Percentiles rank a stretch among this genome's conserved stretches.
phyloP scores from a whole-genome alignment of 2,329 filamentous ascomycete species.

The Exophiala sideris region DNA sequence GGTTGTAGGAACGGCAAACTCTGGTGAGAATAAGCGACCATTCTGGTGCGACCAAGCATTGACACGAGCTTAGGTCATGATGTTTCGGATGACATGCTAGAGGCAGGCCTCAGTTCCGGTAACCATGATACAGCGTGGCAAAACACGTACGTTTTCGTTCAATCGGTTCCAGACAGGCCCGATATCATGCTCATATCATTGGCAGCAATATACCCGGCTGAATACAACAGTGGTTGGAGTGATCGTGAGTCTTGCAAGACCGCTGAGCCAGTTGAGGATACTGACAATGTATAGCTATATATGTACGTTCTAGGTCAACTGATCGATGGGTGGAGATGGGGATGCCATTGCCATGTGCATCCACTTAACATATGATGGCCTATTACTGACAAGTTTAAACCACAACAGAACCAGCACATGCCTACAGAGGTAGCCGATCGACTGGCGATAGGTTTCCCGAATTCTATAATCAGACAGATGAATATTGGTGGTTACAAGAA shows the following conservation, averaged over 20 bases:
- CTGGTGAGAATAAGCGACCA: neutral
- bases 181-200: neutral
- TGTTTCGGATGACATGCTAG: neutral
- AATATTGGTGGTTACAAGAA: slow-evolving; percentile 31
- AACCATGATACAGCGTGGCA: neutral
- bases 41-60: neutral
- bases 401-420: neutral
- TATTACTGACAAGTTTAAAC: neutral
- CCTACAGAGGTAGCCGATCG: slow-evolving; percentile 14
- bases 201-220: neutral
- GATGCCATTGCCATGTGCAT: neutral
- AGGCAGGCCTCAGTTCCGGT: neutral
- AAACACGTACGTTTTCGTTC: neutral
- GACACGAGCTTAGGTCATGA: neutral
- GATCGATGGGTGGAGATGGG: neutral
- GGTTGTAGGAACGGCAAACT: neutral
- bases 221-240: neutral
- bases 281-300: neutral
- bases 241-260: neutral
- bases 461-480: slow-evolving; percentile 16
- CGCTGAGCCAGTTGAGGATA: neutral
- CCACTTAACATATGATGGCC: neutral
- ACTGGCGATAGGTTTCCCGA: neutral
- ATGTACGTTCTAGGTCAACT: neutral
- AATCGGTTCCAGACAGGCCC: neutral